Evolutionary conservation across 257 asterid genomes (phyloP).

Genomic region (Gardenia jasminoides): DNA sequence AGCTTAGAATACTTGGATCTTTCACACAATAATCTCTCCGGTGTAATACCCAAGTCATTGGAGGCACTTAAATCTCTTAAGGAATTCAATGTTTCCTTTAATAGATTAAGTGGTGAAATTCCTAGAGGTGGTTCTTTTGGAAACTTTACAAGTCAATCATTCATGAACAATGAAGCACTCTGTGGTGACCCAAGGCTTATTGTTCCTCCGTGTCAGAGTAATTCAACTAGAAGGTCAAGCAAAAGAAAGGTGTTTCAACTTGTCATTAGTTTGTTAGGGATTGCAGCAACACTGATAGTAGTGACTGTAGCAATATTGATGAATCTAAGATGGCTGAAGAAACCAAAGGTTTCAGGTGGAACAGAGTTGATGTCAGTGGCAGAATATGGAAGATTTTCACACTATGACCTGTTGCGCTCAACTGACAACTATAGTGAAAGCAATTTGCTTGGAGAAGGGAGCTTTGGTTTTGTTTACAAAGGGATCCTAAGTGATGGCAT

Average conservation of each 20-base stretch:
- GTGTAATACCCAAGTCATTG: constrained; percentile 30
- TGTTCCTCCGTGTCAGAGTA: constrained; percentile 20
- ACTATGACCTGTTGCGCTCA: constrained; percentile 16
- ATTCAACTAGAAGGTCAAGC: neutral
- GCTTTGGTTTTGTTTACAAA: constrained; percentile 28
- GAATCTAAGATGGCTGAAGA: neutral
- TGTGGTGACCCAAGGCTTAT: constrained; percentile 17
- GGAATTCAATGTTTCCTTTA: constrained; percentile 23
- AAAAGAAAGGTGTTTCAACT: neutral
- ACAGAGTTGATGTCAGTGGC: no score
- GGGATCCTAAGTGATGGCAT: constrained; percentile 16
- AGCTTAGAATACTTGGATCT: constrained; percentile 20
- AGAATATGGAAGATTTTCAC: constrained; percentile 6
- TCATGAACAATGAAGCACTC: constrained; percentile 20
- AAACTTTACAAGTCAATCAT: constrained; percentile 17
- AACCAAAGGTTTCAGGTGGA: neutral
- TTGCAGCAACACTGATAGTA: neutral
- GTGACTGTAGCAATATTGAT: neutral
- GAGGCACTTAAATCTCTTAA: constrained; percentile 15
- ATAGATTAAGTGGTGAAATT: constrained; percentile 26
- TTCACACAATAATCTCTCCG: constrained; percentile 27
- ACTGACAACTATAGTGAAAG: constrained; percentile 11
- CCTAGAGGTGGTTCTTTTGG: constrained; percentile 24
- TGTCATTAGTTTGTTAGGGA: neutral
- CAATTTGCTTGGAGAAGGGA: constrained; percentile 21